Conservation (phyloP, 108 stramenopile species). For the Cyclotella baltica region DNA sequence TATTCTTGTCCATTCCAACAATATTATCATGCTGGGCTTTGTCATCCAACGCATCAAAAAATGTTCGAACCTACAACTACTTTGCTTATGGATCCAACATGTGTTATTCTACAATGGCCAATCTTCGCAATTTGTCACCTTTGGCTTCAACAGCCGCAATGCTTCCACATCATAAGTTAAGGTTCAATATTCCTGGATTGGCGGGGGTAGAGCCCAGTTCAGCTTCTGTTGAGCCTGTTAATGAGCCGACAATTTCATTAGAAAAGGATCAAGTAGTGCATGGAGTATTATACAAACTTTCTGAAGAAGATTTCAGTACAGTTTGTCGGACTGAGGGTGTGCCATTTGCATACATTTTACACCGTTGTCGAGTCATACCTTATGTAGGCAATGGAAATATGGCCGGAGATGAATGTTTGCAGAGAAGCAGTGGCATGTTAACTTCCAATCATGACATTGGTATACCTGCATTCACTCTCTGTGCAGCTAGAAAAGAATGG, state of each 20-base stretch:
- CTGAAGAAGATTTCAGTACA: conserved; percentile 68
- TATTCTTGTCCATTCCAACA: conserved; percentile 9
- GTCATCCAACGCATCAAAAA: not conserved
- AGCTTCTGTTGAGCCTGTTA: conserved; percentile 62
- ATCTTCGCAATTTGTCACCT: conserved; percentile 60
- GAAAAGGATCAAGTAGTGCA: conserved; percentile 53
- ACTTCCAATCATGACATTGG: conserved; percentile 1
- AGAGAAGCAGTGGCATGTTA: not conserved
- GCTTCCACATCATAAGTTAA: conserved; percentile 60
- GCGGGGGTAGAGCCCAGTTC: conserved; percentile 61
- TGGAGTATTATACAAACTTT: conserved; percentile 74
- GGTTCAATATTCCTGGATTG: conserved; percentile 63
- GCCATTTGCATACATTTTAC: conserved; percentile 71
- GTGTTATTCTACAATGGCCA: conserved; percentile 69
- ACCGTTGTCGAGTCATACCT: conserved; percentile 62
- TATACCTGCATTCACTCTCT: conserved; percentile 64
- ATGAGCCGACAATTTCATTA: not conserved
- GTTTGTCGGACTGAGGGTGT: conserved; percentile 81
- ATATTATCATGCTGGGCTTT: not conserved
- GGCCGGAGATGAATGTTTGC: conserved; percentile 36
- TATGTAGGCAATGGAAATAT: conserved; percentile 64
- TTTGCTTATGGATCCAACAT: conserved; percentile 86
- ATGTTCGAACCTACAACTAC: conserved; percentile 60
- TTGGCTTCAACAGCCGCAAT: conserved; percentile 67
- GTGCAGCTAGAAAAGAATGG: conserved; percentile 39